Base-by-base conservation (phyloP, 2,329 filamentous ascomycete species). In the Tolypocladium capitatum region DNA sequence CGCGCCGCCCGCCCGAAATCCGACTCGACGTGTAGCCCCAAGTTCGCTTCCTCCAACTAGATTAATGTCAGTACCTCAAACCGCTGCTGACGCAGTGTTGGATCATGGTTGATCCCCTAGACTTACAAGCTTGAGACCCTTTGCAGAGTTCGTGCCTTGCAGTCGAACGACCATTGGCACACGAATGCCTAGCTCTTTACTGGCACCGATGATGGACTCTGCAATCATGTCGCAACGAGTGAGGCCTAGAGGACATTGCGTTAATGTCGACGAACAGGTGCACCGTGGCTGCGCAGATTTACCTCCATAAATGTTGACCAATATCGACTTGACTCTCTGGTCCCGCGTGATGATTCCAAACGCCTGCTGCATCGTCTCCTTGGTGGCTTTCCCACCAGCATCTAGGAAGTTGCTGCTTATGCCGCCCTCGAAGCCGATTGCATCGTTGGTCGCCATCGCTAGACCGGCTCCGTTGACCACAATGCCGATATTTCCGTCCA, bases 381-480 rank as follows among this genome's bases (percentile, higher is more conserved):
- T 78, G 0, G 88, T 95, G 0, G 89, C 89, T 63, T 94, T 92
- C 33, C 89, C 89, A 28, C 90, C 89, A 0, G 86, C 94, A 62
- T 95, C 89, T 47, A 95, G 73, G 62, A 95, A 94, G 58, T 95
- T 95, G 11, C 86, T 80, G 24, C 83, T 83, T 32, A 71, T 66
- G 2, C 86, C 86, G 9, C 82, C 82, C 47, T 79, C 76, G 13
- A 79, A 68, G 2, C 76, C 72, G 2, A 95, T 76, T 0, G 85
- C 84, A 61, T 95, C 89, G 50, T 90, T 81, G 0, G 88, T 94
- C 61, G 92, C 92, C 85, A 95, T 92, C 0, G 88, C 88, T 1
- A 95, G 75, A 0, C 89, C 89, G 0, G 90, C 89, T 40, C 89
- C 88, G 59, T 95, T 95, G 53, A 94, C 87, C 53, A 94, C 71